Conservation (phyloP, 2,329 filamentous ascomycete species). For the Hypocrella siamensis region DNA sequence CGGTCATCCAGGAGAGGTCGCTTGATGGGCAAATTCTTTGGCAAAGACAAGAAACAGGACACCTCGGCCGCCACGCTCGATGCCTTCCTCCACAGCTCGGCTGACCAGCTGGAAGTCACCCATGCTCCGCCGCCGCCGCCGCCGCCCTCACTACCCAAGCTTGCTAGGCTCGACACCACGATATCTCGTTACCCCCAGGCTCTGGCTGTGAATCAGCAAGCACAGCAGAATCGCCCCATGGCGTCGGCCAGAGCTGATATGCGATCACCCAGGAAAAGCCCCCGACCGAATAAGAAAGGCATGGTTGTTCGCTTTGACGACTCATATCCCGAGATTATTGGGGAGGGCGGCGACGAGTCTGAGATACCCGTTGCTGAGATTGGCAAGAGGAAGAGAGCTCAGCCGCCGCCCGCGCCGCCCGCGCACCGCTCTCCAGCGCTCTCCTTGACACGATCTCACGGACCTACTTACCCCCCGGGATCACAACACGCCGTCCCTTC, state of each 20-base stretch:
- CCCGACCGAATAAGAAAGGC: slow-evolving; percentile 43
- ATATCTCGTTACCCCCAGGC: slow-evolving; percentile 41
- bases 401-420: slow-evolving; percentile 15
- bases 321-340: slow-evolving; percentile 64
- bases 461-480: slow-evolving; percentile 2
- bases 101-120: slow-evolving; percentile 38
- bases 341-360: slow-evolving; percentile 80
- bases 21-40: slow-evolving; percentile 49
- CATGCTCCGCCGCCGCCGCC: slow-evolving; percentile 31
- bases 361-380: slow-evolving; percentile 59
- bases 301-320: slow-evolving; percentile 62
- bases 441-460: background rate
- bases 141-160: slow-evolving; percentile 26
- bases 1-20: slow-evolving; percentile 33
- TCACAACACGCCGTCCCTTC: background rate
- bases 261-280: slow-evolving; percentile 26
- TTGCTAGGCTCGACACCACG: slow-evolving; percentile 40
- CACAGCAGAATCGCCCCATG: slow-evolving; percentile 27
- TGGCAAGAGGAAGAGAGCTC: slow-evolving; percentile 35
- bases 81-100: slow-evolving; percentile 40
- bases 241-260: slow-evolving; percentile 22
- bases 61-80: slow-evolving; percentile 32
- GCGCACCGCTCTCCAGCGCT: slow-evolving; percentile 2
- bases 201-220: slow-evolving; percentile 25
- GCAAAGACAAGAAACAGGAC: slow-evolving; percentile 21